Evolutionary conservation across 495 filamentous ascomycete species (phyloP), one percentile per base, ranked within the genome.

Genomic region (Podospora australis): DNA sequence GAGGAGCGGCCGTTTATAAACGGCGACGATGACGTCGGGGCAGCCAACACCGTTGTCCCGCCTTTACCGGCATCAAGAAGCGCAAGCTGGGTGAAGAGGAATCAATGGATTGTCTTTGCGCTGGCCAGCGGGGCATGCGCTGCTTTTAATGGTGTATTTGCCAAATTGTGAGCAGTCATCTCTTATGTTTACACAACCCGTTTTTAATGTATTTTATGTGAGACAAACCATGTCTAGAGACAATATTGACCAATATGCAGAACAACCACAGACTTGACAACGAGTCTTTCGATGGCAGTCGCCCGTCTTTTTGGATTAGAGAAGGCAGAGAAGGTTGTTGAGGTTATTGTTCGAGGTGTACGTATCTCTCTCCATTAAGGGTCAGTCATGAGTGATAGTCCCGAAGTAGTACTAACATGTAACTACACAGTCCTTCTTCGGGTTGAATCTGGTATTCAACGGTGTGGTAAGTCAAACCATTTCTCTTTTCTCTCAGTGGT

Each of bases 81-180:
- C 6, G 32, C n/a, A 40, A 54, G 65, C 8, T 73, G 66, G 66
- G 35, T 58, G 10, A 30, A 52, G 10, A 58, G 66, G 48, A 74
- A 72, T 16, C 70, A 74, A 44, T 98, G 92, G 92, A 76, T 96
- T 48, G 62, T 88, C 45, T 78, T 90, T 39, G 89, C 92, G 21
- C 56, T 94, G 28, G 80, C 87, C 30, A 92, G 86, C 64, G 92
- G 92, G 28, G 81, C 84, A 7, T 96, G 90, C 65, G 92, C 92
- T 11, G 88, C 90, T 28, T 80, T 92, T 56, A 98, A 98, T 58
- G 91, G 92, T 24, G 84, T 95, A 20, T 98, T 97, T 70, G 92
- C 92, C 1, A 98, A 96, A 66, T 71, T 98, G 88, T 94, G 75
- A 58, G 78, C 70, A 16, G 11, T 3, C 26, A 20, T 21, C n/a